Base-by-base conservation (phyloP, 2,329 filamentous ascomycete genomes). In the Blastomyces emzantsi region DNA sequence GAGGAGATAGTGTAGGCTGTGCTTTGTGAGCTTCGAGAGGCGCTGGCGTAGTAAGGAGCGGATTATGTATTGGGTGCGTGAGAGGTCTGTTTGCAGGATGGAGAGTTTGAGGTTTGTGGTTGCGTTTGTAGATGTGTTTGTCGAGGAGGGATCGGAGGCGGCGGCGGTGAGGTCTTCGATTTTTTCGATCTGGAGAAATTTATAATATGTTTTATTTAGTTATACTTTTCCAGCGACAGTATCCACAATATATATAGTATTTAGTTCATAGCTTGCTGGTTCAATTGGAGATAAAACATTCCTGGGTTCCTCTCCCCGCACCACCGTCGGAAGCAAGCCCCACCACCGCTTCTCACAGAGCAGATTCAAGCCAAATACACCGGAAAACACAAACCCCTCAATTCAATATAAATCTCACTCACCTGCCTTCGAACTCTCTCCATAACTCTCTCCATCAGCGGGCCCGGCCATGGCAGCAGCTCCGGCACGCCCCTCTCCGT, bases 71-170 rank as follows among this genome's bases (percentile, higher is more conserved):
- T 96, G 96, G 77, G 90, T 95, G 56, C 94, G 83, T 75, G 97
- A 92, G 62, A 99, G 84, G 78, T 99, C 94, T 7, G 95, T 97
- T 80, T 99, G 94, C 62, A 97, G 87, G 66, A 99, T 89, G 59
- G 97, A 96, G 72, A 97, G 87, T 66, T 87, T 86, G 75, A 99
- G 96, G 74, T 96, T 97, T 67, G 90, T 88, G 75, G 90, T 92
- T 57, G 92, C 89, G 71, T 96, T 92, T 85, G 92, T 89, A 72
- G 90, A 87, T 66, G 89, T 89, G 15, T 89, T 93, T 82, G 67
- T 59, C 43, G 55, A 61, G 39, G 63, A 59, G 74, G 66, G 80
- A 75, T 82, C 75, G 56, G 72, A 70, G 64, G 75, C 74, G 75
- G 83, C 76, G 60, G 73, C 70, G 58, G 78, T 76, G 51, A 80